Percentiles rank a stretch among this genome's conserved stretches.
These are phyloP conservation scores for Calonectria pseudoreteaudii DNA, from an alignment of 2,329 filamentous ascomycete species.

Conservation along the genomic window DNA sequence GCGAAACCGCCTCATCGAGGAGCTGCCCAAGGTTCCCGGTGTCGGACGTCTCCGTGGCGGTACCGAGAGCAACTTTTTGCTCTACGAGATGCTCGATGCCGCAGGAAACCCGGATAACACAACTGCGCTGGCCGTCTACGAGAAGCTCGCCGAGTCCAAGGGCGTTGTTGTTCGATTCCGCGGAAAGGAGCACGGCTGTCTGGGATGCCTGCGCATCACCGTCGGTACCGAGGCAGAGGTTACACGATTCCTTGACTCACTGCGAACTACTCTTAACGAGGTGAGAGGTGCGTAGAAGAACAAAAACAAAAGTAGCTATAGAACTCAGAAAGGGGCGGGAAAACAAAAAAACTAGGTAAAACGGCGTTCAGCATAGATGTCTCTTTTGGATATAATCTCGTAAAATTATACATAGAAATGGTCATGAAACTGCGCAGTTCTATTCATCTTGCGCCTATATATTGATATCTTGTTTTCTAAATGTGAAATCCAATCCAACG, in stretches of 20 bases:
- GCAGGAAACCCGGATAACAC: conserved; percentile 82
- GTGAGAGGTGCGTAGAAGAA: conserved; percentile 47
- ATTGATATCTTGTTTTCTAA: background rate
- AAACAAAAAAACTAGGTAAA: conserved; percentile 24
- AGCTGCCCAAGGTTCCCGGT: conserved; percentile 80
- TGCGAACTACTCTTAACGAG: conserved; percentile 64
- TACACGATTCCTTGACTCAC: conserved; percentile 78
- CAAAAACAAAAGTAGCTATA: background rate
- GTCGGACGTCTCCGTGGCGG: conserved; percentile 87
- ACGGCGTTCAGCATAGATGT: conserved; percentile 39
- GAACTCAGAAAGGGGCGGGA: background rate
- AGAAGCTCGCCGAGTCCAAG: conserved; percentile 83
- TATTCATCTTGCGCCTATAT: conserved; percentile 26
- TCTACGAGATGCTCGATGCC: conserved; percentile 86
- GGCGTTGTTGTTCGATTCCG: conserved; percentile 95
- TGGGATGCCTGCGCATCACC: conserved; percentile 90
- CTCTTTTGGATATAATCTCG: conserved; percentile 40
- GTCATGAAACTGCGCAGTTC: conserved; percentile 30
- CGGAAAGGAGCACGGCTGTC: conserved; percentile 90
- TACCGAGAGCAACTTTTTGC: conserved; percentile 85
- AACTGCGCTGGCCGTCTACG: conserved; percentile 83
- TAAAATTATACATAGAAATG: conserved; percentile 38
- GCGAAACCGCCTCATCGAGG: conserved; percentile 78
- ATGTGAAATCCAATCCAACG: conserved; percentile 25
- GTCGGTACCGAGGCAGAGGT: conserved; percentile 92